Evolutionary conservation across 768 basidiomycete genomes (phyloP).

Genomic region (Trametes sanguinea): DNA sequence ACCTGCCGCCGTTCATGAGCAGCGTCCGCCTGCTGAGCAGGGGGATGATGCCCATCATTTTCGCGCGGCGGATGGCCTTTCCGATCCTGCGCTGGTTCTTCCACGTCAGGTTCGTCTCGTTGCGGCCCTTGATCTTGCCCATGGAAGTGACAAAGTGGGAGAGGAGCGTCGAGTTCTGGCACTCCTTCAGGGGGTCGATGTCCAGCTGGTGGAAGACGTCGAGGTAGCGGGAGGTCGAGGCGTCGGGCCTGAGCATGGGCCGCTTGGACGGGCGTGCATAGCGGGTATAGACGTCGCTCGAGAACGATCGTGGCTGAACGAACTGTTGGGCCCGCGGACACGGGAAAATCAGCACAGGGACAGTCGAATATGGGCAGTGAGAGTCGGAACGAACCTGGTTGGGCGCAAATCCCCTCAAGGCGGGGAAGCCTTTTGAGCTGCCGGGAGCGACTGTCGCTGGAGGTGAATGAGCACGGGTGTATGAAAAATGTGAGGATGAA

Average conservation of each 20-base stretch:
- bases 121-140: conserved; percentile 78
- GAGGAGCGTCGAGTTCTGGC: conserved; percentile 60
- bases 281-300: conserved; percentile 32
- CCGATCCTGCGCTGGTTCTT: conserved; percentile 77
- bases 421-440: not conserved
- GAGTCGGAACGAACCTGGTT: conserved; percentile 19
- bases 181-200: conserved; percentile 74
- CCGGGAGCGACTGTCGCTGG: not conserved
- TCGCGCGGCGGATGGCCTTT: conserved; percentile 86
- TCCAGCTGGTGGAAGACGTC: conserved; percentile 75
- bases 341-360: not conserved
- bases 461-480: not conserved
- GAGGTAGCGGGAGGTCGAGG: conserved; percentile 49
- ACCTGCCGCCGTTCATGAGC: not conserved
- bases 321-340: conserved; percentile 38
- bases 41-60: conserved; percentile 89
- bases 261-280: conserved; percentile 18
- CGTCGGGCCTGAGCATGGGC: conserved; percentile 56
- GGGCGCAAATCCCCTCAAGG: conserved; percentile 27
- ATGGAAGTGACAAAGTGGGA: conserved; percentile 65
- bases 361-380: not conserved
- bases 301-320: conserved; percentile 48
- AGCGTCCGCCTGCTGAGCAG: conserved; percentile 28
- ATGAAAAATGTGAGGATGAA: no score
- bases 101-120: conserved; percentile 70